These are phyloP conservation scores for Pyronema domesticum DNA, from an alignment of 495 filamentous ascomycete species.

Conservation along the genomic window DNA sequence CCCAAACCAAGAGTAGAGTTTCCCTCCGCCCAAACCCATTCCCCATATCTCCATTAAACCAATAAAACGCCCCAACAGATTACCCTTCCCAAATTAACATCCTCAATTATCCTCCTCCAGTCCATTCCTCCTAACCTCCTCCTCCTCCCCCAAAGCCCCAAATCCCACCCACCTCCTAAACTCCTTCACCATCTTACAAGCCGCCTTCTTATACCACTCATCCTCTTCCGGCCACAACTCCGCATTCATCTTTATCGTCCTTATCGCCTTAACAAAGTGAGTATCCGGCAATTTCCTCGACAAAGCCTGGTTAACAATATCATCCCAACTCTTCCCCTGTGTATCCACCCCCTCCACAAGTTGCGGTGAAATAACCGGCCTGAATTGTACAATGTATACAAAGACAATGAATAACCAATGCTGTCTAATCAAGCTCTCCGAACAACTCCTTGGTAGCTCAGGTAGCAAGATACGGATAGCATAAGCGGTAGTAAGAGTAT, in stretches of 20 bases:
- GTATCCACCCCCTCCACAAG: slow-evolving; percentile 42
- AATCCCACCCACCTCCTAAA: slow-evolving; percentile 51
- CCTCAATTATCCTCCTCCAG: no score
- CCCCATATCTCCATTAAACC: no score
- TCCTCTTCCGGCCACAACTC: slow-evolving; percentile 72
- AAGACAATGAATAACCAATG: slow-evolving; percentile 76
- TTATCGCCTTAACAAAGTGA: slow-evolving; percentile 29
- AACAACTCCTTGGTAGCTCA: slow-evolving; percentile 51
- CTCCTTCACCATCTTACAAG: slow-evolving; percentile 59
- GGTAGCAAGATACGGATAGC: slow-evolving; percentile 75
- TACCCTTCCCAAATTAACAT: no score
- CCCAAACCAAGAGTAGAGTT: no score
- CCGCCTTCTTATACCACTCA: slow-evolving; percentile 56
- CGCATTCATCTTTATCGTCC: slow-evolving; percentile 55
- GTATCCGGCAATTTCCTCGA: slow-evolving; percentile 8
- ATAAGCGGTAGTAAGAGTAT: slow-evolving; percentile 67
- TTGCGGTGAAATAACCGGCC: slow-evolving; percentile 51
- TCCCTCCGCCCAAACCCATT: no score
- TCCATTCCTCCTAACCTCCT: background rate
- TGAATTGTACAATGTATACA: slow-evolving; percentile 55
- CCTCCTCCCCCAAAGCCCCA: background rate
- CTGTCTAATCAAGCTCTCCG: slow-evolving; percentile 53
- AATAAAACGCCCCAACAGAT: no score
- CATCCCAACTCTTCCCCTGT: slow-evolving; percentile 53
- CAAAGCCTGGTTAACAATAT: slow-evolving; percentile 32